Evolutionary conservation across 768 basidiomycete genomes (phyloP).

Genomic region (Cantharellus anzutake): DNA sequence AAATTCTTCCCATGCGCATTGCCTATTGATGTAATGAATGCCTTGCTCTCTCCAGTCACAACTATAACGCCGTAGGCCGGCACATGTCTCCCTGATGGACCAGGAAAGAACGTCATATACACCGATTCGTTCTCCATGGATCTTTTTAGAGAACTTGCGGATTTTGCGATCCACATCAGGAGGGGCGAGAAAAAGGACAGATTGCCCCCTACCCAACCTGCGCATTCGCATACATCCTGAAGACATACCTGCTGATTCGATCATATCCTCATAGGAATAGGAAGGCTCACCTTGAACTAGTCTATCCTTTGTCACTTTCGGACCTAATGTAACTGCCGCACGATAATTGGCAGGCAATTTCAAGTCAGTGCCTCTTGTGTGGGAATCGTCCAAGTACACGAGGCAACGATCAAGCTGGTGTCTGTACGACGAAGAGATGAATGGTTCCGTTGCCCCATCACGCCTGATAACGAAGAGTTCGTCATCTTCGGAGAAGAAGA

Average conservation of each 20-base stretch:
- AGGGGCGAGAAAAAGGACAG: conserved; percentile 29
- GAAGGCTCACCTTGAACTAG: conserved; percentile 27
- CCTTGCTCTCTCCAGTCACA: neutral
- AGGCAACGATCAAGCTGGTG: neutral
- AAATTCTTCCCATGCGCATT: neutral
- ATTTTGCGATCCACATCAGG: conserved; percentile 23
- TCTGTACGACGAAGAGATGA: neutral
- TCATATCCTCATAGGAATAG: neutral
- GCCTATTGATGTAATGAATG: neutral
- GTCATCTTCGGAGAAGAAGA: conserved; percentile 1
- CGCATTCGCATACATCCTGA: conserved; percentile 38
- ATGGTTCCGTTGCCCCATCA: neutral
- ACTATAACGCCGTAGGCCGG: neutral
- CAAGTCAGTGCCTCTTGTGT: conserved; percentile 3
- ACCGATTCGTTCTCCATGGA: neutral
- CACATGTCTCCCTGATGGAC: neutral
- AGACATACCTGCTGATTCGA: neutral
- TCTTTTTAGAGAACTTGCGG: neutral
- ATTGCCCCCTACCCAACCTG: conserved; percentile 28
- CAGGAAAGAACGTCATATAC: conserved; percentile 17
- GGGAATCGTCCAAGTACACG: conserved; percentile 2
- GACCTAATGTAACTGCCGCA: conserved; percentile 2
- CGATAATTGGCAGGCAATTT: neutral
- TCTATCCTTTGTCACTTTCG: conserved; percentile 26
- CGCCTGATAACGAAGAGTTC: neutral